Percentiles rank a stretch among this genome's conserved stretches.
Evolutionary conservation across 2,329 filamentous ascomycete genomes (phyloP).

Genomic region (Fusarium illudens): DNA sequence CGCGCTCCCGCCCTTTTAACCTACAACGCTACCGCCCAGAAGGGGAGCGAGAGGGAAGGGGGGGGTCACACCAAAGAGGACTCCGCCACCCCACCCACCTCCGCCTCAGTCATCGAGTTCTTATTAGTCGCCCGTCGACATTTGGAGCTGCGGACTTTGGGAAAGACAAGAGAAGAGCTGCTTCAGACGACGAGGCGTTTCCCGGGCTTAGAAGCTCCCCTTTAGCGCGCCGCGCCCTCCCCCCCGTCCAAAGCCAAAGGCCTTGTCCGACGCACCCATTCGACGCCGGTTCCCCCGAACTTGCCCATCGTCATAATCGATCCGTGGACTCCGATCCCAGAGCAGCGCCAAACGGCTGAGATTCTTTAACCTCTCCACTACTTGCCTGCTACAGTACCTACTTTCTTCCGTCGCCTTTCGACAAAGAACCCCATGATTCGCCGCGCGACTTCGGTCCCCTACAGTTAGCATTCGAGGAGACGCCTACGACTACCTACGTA

Average conservation of each 20-base stretch:
- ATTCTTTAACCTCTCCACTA: conserved; percentile 28
- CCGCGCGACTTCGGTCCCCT: background rate
- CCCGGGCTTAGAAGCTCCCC: conserved; percentile 15
- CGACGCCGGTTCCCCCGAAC: conserved; percentile 10
- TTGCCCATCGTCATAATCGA: conserved; percentile 29
- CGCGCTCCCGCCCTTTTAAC: conserved; percentile 18
- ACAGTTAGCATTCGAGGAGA: background rate
- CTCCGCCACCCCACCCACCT: conserved; percentile 35
- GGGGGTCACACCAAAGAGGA: conserved; percentile 29
- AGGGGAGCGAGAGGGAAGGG: background rate
- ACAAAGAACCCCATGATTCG: conserved; percentile 8
- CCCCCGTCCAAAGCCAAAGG: background rate
- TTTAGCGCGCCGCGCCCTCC: conserved; percentile 21
- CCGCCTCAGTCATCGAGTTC: conserved; percentile 30
- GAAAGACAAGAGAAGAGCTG: background rate
- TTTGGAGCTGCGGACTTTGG: conserved; percentile 9
- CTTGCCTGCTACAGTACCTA: background rate
- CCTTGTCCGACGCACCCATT: background rate
- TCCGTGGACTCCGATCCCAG: conserved; percentile 33
- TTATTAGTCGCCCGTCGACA: conserved; percentile 12
- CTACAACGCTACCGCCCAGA: conserved; percentile 8
- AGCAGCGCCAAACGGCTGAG: conserved; percentile 25
- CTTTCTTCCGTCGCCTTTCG: background rate
- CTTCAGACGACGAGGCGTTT: background rate
- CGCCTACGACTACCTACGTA: background rate